Conservation (phyloP, 495 filamentous ascomycete species). For the Tuber aestivum region DNA sequence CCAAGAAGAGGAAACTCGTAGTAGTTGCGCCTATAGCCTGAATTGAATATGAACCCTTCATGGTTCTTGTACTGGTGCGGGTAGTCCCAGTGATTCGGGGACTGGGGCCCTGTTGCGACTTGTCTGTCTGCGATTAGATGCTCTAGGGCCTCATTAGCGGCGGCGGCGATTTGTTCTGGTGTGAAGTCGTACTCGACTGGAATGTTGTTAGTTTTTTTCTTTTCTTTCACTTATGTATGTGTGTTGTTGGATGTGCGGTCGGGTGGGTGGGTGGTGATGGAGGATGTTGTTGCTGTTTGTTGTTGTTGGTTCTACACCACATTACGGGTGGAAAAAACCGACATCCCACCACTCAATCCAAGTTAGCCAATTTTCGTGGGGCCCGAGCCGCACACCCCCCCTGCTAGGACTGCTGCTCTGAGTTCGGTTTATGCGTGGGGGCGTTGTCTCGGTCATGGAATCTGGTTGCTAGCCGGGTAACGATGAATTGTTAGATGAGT, state of each 20-base stretch:
- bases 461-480: too few species aligned
- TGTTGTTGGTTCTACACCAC: conserved; percentile 1
- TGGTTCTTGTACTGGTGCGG: conserved; percentile 69
- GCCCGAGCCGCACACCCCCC: too few species aligned
- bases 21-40: conserved; percentile 50
- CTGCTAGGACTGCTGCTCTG: too few species aligned
- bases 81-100: too few species aligned
- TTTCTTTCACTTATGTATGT: not conserved
- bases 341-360: too few species aligned
- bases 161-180: conserved; percentile 46
- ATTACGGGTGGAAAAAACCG: too few species aligned
- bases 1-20: conserved; percentile 73
- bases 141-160: conserved; percentile 50
- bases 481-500: too few species aligned
- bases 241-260: not conserved
- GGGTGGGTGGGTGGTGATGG: not conserved
- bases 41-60: conserved; percentile 63
- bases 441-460: too few species aligned
- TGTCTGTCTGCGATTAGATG: too few species aligned
- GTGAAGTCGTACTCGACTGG: conserved; percentile 16
- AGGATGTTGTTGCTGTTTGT: not conserved
- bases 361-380: too few species aligned
- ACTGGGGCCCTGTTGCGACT: too few species aligned
- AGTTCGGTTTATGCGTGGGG: too few species aligned
- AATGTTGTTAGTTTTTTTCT: not conserved